Evolutionary conservation across 2,329 filamentous ascomycete species (phyloP).

Genomic region (Talaromyces rugulosus): DNA sequence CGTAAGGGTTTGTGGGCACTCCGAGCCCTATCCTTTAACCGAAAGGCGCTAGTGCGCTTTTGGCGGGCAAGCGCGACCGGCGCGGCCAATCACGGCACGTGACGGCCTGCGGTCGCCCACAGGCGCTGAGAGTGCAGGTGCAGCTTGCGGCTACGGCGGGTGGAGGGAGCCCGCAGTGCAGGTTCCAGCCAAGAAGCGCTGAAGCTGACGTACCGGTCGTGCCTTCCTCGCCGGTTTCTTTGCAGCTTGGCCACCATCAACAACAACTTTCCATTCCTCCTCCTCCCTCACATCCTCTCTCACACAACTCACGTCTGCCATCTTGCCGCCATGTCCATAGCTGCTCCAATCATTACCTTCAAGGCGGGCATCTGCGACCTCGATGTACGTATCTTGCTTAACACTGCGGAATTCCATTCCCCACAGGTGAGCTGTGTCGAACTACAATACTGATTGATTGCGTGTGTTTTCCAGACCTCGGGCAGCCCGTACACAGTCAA

Average conservation of each 20-base stretch:
- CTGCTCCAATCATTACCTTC: slow-evolving; percentile 83
- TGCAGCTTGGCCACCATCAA: slow-evolving; percentile 1
- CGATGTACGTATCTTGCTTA: slow-evolving; percentile 58
- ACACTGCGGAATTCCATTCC: background rate
- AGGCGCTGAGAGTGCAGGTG: background rate
- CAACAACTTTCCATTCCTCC: background rate
- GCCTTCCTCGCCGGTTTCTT: slow-evolving; percentile 14
- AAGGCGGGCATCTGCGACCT: slow-evolving; percentile 88
- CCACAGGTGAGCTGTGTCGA: slow-evolving; percentile 5
- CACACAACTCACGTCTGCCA: background rate
- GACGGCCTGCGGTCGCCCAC: slow-evolving; percentile 14
- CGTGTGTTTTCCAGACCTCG: slow-evolving; percentile 39
- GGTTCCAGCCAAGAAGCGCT: background rate
- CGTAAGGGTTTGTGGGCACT: slow-evolving; percentile 41
- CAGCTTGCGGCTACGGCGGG: slow-evolving; percentile 5
- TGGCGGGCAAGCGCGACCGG: slow-evolving; percentile 13
- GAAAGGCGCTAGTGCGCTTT: slow-evolving; percentile 36
- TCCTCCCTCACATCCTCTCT: background rate
- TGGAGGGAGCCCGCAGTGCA: background rate
- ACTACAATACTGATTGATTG: slow-evolving; percentile 5
- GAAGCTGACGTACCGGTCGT: slow-evolving; percentile 21
- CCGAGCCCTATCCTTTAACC: slow-evolving; percentile 39
- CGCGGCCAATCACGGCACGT: background rate
- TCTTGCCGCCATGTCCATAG: slow-evolving; percentile 64
- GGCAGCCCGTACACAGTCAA: slow-evolving; percentile 67